Evolutionary conservation across 208 protist genomes (phyloP).

Genomic region (Strigomonas galati): DNA sequence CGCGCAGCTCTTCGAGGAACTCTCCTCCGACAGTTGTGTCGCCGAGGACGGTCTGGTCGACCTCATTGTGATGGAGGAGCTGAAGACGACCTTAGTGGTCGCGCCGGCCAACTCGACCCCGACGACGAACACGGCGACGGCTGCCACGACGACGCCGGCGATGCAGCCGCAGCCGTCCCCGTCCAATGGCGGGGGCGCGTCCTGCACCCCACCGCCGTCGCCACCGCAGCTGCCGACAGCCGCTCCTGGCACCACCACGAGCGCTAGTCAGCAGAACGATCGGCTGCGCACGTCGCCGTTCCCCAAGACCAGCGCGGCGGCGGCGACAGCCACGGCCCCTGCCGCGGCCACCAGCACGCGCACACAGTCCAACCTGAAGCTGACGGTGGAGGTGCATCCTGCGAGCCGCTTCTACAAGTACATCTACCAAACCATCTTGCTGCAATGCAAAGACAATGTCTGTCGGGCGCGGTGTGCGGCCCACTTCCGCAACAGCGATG

Average conservation of each 20-base stretch:
- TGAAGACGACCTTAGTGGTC: slow-evolving; percentile 29
- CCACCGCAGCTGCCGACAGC: too few relatives aligned
- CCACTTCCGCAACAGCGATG: background rate
- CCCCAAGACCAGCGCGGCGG: background rate
- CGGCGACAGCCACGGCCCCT: background rate
- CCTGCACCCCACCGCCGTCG: too few relatives aligned
- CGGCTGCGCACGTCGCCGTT: slow-evolving; percentile 19
- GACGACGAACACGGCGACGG: too few relatives aligned
- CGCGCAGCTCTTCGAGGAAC: slow-evolving; percentile 33
- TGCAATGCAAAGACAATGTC: slow-evolving; percentile 51
- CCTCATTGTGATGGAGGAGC: slow-evolving; percentile 47
- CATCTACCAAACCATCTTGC: slow-evolving; percentile 22
- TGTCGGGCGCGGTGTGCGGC: background rate
- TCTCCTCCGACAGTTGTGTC: slow-evolving; percentile 34
- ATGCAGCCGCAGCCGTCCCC: background rate
- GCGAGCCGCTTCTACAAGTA: slow-evolving; percentile 43
- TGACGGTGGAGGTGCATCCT: slow-evolving; percentile 50
- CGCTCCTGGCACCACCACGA: background rate
- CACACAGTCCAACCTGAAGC: slow-evolving; percentile 17
- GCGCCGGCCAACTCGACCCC: too few relatives aligned
- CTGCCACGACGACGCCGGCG: background rate
- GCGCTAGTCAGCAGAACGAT: slow-evolving; percentile 1
- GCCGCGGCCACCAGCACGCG: background rate
- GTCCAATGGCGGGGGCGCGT: background rate
- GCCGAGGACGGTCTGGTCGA: slow-evolving; percentile 58